Conservation (phyloP, 176 grass and related monocot species). For the Olyra latifolia region DNA sequence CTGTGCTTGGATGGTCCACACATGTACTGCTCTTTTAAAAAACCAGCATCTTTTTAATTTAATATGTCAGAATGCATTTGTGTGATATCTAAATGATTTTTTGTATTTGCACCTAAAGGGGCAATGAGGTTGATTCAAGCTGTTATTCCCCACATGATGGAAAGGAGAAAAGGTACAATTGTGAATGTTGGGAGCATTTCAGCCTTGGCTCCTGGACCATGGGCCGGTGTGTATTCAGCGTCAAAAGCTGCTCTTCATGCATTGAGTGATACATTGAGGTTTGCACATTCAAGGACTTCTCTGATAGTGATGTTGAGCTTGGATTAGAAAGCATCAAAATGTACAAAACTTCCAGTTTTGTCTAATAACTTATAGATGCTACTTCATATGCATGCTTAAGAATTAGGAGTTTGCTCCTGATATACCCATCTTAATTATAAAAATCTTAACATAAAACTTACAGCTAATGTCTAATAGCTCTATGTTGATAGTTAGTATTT, state of each 20-base stretch:
- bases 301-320: neutral
- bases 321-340: neutral
- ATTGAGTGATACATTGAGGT: constrained; percentile 84
- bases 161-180: constrained; percentile 71
- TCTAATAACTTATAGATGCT: neutral
- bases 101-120: constrained; percentile 33
- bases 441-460: neutral
- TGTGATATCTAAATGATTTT: neutral
- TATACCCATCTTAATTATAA: neutral
- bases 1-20: constrained; percentile 2
- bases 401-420: neutral
- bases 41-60: neutral
- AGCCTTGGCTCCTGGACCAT: constrained; percentile 88
- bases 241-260: constrained; percentile 95
- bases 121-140: constrained; percentile 89
- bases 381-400: neutral
- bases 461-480: neutral
- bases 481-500: neutral
- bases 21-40: neutral
- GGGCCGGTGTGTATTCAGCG: constrained; percentile 90
- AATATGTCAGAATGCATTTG: neutral
- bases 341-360: neutral
- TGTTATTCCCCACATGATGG: constrained; percentile 85
- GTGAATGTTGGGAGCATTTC: constrained; percentile 87
- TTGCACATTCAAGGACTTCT: constrained; percentile 9